Percentiles rank a stretch among this genome's conserved stretches.
Evolutionary conservation across 116 monocot genomes (phyloP).

Genomic region (Cymodocea nodosa): DNA sequence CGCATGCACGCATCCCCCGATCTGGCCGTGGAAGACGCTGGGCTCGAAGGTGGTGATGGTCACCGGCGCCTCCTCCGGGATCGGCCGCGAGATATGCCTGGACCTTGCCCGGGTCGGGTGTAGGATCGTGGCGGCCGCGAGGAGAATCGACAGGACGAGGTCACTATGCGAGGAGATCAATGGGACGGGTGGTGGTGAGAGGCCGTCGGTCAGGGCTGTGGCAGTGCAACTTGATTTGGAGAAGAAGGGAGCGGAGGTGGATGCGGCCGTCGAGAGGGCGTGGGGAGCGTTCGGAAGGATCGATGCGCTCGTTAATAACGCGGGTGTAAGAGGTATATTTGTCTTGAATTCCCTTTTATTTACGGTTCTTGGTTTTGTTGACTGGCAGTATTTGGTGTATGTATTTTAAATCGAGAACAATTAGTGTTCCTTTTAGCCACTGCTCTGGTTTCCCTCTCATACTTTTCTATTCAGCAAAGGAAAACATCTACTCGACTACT

Average conservation of each 20-base stretch:
- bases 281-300: slow-evolving; percentile 57
- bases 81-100: slow-evolving; percentile 40
- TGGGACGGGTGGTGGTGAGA: background rate
- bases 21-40: slow-evolving; percentile 15
- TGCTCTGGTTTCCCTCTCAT: too few relatives aligned
- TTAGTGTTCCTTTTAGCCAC: too few relatives aligned
- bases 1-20: background rate
- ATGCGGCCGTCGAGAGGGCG: slow-evolving; percentile 34
- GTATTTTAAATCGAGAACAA: too few relatives aligned
- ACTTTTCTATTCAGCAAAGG: too few relatives aligned
- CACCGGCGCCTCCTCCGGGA: slow-evolving; percentile 48
- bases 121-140: slow-evolving; percentile 35
- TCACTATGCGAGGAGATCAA: slow-evolving; percentile 42
- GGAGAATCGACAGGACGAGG: slow-evolving; percentile 23
- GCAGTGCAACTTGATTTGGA: slow-evolving; percentile 44
- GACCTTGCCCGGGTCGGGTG: slow-evolving; percentile 36
- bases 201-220: slow-evolving; percentile 11
- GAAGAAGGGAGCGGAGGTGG: slow-evolving; percentile 15
- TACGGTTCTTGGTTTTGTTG: background rate
- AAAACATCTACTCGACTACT: too few relatives aligned
- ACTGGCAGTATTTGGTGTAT: too few relatives aligned
- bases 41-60: slow-evolving; percentile 47
- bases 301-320: slow-evolving; percentile 53
- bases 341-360: background rate
- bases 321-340: slow-evolving; percentile 46